These are phyloP conservation scores for Backusella tarrabulga DNA, from an alignment of 192 early-diverging fungal genomes.

Conservation along the genomic window DNA sequence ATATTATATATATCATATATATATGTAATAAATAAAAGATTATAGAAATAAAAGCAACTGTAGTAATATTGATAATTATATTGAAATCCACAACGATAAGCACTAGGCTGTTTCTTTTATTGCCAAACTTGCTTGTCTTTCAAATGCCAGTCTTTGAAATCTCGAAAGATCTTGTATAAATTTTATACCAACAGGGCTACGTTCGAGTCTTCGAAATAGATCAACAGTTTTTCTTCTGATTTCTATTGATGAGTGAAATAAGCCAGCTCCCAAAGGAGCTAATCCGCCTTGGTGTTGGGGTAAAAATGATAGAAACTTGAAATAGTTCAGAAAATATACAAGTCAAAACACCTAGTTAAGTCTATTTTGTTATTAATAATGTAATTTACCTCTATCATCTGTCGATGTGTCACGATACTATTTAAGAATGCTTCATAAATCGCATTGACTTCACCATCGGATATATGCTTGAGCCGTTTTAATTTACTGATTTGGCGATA, in stretches of 20 bases:
- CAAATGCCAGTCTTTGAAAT: slow-evolving; percentile 46
- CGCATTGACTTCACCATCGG: slow-evolving; percentile 59
- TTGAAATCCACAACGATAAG: neutral
- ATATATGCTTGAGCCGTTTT: slow-evolving; percentile 43
- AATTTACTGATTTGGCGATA: slow-evolving; percentile 66
- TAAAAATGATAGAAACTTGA: slow-evolving; percentile 63
- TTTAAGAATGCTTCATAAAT: slow-evolving; percentile 72
- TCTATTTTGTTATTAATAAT: neutral
- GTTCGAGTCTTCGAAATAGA: slow-evolving; percentile 70
- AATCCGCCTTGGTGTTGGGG: slow-evolving; percentile 82
- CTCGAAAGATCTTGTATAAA: slow-evolving; percentile 43
- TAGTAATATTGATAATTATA: neutral
- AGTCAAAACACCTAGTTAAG: neutral
- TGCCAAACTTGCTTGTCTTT: slow-evolving; percentile 23
- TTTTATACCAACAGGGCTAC: slow-evolving; percentile 55
- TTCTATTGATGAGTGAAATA: slow-evolving; percentile 70
- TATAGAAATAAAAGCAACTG: neutral
- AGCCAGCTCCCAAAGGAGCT: slow-evolving; percentile 74
- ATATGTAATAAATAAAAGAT: no score
- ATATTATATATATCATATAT: no score
- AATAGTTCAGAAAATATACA: neutral
- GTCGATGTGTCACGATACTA: slow-evolving; percentile 66
- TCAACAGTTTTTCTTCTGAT: slow-evolving; percentile 68
- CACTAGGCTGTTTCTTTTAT: neutral
- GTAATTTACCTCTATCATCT: slow-evolving; percentile 70